Conservation (phyloP, 495 filamentous ascomycete species). For the Evernia prunastri region DNA sequence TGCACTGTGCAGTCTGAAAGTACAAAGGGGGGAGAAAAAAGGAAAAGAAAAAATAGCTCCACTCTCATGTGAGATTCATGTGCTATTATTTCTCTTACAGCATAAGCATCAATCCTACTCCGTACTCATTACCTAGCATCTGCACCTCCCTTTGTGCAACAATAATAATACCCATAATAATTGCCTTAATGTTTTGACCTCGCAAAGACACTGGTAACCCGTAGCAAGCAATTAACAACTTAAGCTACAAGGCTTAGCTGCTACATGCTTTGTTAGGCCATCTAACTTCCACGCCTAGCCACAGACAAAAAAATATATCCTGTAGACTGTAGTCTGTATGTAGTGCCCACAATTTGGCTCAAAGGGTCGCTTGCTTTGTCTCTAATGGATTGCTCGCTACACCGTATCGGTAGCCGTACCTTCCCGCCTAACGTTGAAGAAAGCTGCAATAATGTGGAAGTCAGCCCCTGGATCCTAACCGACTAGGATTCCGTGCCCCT, state of each 20-base stretch:
- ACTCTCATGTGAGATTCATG: background rate
- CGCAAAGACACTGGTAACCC: background rate
- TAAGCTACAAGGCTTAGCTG: background rate
- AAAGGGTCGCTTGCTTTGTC: background rate
- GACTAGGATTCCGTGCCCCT: background rate
- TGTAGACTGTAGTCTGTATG: too few relatives aligned
- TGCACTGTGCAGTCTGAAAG: too few relatives aligned
- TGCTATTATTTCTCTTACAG: background rate
- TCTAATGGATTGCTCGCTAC: background rate
- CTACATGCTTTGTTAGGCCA: background rate
- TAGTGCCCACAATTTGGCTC: background rate
- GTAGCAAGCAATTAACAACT: constrained; percentile 2
- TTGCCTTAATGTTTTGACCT: background rate
- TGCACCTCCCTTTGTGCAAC: background rate
- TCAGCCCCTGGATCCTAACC: background rate
- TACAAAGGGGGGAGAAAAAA: too few relatives aligned
- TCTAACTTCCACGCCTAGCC: background rate
- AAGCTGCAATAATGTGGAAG: background rate
- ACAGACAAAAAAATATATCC: too few relatives aligned
- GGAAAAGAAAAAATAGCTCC: background rate
- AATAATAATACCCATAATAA: too few relatives aligned
- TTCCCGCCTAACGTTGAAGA: background rate
- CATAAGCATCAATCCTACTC: background rate
- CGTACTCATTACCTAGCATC: background rate
- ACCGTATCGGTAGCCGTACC: background rate